Conservation (phyloP, 148 eudicot genomes). For the Diospyros lotus region DNA sequence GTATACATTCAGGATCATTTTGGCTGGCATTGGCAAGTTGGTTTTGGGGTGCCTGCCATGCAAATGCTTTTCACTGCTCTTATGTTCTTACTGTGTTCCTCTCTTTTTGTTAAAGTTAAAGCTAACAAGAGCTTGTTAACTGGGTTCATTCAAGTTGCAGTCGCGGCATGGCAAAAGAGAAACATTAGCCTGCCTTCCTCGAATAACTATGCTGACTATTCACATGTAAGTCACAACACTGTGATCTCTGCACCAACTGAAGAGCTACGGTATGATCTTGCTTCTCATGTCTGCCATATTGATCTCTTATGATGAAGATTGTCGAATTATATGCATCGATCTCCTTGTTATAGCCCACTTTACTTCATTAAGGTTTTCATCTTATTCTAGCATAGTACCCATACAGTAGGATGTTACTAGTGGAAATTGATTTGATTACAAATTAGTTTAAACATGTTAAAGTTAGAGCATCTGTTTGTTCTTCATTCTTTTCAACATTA, state of each 20-base stretch:
- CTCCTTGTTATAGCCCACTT: too few species aligned
- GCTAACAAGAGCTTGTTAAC: conserved; percentile 14
- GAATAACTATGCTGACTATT: background rate
- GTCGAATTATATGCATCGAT: too few species aligned
- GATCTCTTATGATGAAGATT: background rate
- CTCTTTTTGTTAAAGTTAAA: conserved; percentile 13
- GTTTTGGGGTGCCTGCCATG: conserved; percentile 14
- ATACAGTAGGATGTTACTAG: too few species aligned
- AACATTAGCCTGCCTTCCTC: background rate
- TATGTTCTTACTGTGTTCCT: conserved; percentile 10
- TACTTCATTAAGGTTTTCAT: too few species aligned
- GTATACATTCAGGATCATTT: conserved; percentile 20
- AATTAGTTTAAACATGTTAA: too few species aligned
- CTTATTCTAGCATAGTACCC: too few species aligned
- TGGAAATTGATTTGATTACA: too few species aligned
- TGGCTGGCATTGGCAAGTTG: conserved; percentile 24
- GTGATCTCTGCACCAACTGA: background rate
- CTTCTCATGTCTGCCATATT: background rate
- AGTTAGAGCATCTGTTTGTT: too few species aligned
- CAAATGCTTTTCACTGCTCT: conserved; percentile 14
- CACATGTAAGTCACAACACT: background rate
- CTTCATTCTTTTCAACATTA: too few species aligned
- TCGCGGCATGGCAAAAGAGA: conserved; percentile 8
- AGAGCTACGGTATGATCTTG: background rate
- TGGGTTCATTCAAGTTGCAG: conserved; percentile 11